Evolutionary conservation across 208 protist genomes (phyloP).

Genomic region (Tritrichomonas musculus): DNA sequence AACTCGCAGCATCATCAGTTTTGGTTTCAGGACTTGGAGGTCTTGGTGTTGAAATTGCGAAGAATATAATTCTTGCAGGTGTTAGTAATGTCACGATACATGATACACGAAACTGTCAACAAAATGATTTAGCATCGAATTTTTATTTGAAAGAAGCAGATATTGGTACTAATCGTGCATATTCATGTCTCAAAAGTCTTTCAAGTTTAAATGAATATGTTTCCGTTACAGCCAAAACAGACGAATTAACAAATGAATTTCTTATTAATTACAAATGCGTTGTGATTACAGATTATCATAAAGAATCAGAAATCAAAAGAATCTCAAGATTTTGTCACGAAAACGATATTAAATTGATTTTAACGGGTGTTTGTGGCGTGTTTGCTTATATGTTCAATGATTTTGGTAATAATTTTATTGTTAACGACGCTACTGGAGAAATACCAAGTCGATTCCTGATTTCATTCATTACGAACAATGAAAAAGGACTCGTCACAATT

Average conservation of each 20-base stretch:
- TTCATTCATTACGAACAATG: constrained; percentile 37
- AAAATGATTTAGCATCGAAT: constrained; percentile 62
- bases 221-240: constrained; percentile 36
- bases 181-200: constrained; percentile 53
- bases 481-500: constrained; percentile 58
- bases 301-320: background rate
- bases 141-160: constrained; percentile 70
- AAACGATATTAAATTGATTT: constrained; percentile 46
- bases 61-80: constrained; percentile 75
- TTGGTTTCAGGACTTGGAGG: constrained; percentile 59
- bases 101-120: constrained; percentile 55
- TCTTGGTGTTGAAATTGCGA: constrained; percentile 77
- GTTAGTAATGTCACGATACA: constrained; percentile 69
- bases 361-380: constrained; percentile 44
- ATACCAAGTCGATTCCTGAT: constrained; percentile 42
- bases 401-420: constrained; percentile 47
- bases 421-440: constrained; percentile 52
- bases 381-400: constrained; percentile 53
- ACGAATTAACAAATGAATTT: constrained; percentile 23
- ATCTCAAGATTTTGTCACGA: background rate
- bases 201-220: constrained; percentile 75
- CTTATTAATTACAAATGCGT: constrained; percentile 4
- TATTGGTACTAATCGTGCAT: constrained; percentile 65
- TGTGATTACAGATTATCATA: background rate
- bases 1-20: constrained; percentile 51